A percentile compares a stretch with the other conserved stretches of the same genome.
Conservation (phyloP, 257 asterid species). For the Pogostemon cablin region DNA sequence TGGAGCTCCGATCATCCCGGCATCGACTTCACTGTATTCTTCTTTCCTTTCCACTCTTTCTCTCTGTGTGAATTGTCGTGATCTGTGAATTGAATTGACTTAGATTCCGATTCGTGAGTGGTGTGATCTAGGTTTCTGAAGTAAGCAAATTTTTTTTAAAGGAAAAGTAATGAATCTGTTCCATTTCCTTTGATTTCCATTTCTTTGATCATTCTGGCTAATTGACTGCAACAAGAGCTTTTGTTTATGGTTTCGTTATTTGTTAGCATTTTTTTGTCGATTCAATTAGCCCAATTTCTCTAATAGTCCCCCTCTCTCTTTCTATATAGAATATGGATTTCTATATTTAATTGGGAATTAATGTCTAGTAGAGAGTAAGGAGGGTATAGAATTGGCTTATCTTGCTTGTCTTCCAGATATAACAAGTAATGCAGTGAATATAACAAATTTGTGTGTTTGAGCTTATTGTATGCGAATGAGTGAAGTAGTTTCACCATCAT, state of each 20-base stretch:
- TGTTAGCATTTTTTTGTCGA: neutral
- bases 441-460: neutral
- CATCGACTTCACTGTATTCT: constrained; percentile 70
- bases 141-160: neutral
- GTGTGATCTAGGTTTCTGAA: constrained; percentile 25
- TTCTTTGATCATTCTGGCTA: neutral
- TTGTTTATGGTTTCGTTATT: neutral
- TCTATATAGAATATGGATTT: neutral
- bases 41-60: neutral
- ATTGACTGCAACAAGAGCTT: neutral
- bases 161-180: neutral
- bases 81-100: constrained; percentile 36
- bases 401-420: neutral
- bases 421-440: neutral
- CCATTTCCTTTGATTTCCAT: neutral
- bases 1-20: constrained; percentile 98
- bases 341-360: neutral
- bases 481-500: constrained; percentile 1
- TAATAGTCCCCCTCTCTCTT: neutral
- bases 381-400: constrained; percentile 7
- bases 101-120: constrained; percentile 17
- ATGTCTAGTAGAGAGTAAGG: neutral
- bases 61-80: constrained; percentile 16
- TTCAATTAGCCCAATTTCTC: constrained; percentile 4
- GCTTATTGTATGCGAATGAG: neutral